Evolutionary conservation across 352 stramenopile species (phyloP).

Genomic region (Pelagophyceae sp.): DNA sequence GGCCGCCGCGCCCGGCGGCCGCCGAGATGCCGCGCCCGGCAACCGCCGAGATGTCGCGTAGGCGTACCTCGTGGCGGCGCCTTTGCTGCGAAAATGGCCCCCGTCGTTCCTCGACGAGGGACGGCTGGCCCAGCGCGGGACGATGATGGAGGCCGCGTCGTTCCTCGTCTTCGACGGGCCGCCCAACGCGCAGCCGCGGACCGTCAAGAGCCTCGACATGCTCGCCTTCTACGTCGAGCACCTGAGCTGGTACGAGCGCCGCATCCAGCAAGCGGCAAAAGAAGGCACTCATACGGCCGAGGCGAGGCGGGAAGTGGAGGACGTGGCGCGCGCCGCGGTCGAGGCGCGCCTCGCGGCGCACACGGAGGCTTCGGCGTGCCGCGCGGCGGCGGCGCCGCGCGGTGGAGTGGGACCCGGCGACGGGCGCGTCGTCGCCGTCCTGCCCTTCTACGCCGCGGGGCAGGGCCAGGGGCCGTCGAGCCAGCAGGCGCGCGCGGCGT

Average conservation of each 20-base stretch:
- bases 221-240: slow-evolving; percentile 19
- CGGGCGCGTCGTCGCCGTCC: slow-evolving; percentile 2
- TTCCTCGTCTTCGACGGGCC: neutral
- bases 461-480: neutral
- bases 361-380: neutral
- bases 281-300: neutral
- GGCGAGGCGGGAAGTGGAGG: no score
- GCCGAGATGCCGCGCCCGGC: no score
- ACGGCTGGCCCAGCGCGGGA: neutral
- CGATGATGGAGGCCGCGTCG: slow-evolving; percentile 10
- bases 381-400: neutral
- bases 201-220: neutral
- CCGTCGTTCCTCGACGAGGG: neutral
- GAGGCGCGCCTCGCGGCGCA: neutral
- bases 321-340: neutral
- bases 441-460: slow-evolving; percentile 1
- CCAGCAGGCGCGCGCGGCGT: neutral
- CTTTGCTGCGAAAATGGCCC: no score
- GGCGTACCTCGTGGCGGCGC: no score
- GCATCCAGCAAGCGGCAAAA: neutral
- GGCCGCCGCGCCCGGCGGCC: no score
- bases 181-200: neutral
- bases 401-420: no score
- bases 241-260: slow-evolving; percentile 9
- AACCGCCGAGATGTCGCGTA: no score